Conservation (phyloP, 2,329 filamentous ascomycete species). For the Pseudocercospora musae region DNA sequence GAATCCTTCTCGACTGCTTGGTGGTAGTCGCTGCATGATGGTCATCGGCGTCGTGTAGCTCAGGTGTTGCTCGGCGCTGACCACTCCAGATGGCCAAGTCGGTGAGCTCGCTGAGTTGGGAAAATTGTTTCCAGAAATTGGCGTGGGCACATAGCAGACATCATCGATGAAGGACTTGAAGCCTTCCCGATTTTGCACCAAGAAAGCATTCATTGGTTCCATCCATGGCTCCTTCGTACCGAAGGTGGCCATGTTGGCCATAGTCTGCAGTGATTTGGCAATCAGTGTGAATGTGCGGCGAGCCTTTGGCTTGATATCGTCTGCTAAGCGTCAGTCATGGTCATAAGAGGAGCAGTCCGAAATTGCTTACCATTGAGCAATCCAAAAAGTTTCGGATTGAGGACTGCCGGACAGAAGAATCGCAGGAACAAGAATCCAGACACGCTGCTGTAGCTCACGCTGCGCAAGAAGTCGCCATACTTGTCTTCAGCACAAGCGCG, state of each 20-base stretch:
- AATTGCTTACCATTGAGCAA: slow-evolving; percentile 62
- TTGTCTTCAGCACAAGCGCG: slow-evolving; percentile 89
- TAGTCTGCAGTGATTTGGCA: slow-evolving; percentile 84
- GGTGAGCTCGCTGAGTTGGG: slow-evolving; percentile 23
- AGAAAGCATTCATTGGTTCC: slow-evolving; percentile 94
- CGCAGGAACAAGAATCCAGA: slow-evolving; percentile 92
- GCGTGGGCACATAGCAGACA: slow-evolving; percentile 77
- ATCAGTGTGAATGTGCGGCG: slow-evolving; percentile 88
- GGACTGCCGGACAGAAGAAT: slow-evolving; percentile 93
- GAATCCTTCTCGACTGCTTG: slow-evolving; percentile 83
- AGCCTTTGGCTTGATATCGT: slow-evolving; percentile 77
- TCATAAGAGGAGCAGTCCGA: neutral
- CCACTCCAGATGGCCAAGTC: slow-evolving; percentile 26
- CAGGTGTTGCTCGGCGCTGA: slow-evolving; percentile 33
- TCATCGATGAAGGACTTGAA: slow-evolving; percentile 86
- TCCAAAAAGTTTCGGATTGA: slow-evolving; percentile 92
- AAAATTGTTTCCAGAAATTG: slow-evolving; percentile 53
- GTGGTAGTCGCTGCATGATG: slow-evolving; percentile 77
- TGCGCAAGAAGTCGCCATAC: slow-evolving; percentile 87
- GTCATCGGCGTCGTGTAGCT: slow-evolving; percentile 85
- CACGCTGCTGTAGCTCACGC: slow-evolving; percentile 88
- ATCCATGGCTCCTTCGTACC: slow-evolving; percentile 98
- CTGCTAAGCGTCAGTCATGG: slow-evolving; percentile 42
- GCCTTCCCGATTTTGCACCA: slow-evolving; percentile 69
- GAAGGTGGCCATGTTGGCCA: slow-evolving; percentile 87